A percentile compares a stretch with the other conserved stretches of the same genome.
phyloP scores from a whole-genome alignment of 148 eudicot genomes.

The Amaranthus hypochondriacus region DNA sequence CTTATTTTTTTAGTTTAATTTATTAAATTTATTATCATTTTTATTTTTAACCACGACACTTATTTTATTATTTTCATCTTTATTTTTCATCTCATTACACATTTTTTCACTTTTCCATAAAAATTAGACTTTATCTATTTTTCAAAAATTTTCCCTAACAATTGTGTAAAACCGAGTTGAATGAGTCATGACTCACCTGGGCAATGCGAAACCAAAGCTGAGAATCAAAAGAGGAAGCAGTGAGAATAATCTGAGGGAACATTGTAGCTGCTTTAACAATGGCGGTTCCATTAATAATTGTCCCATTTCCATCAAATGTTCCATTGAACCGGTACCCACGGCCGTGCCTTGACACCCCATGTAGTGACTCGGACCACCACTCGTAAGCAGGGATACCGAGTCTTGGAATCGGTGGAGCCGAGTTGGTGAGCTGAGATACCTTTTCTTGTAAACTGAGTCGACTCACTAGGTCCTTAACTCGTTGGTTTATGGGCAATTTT shows the following conservation, averaged over 20 bases:
- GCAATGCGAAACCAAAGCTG: constrained; percentile 38
- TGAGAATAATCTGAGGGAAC: constrained; percentile 60
- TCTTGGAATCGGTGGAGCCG: constrained; percentile 39
- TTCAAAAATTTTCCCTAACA: too few relatives aligned
- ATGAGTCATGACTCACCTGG: constrained; percentile 27
- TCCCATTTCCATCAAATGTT: constrained; percentile 31
- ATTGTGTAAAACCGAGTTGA: background rate
- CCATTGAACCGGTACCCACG: constrained; percentile 40
- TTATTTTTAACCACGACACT: too few relatives aligned
- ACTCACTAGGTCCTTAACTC: constrained; percentile 39
- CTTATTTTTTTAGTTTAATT: too few relatives aligned
- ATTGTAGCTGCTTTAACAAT: constrained; percentile 44
- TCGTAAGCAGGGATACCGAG: constrained; percentile 48
- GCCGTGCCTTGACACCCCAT: constrained; percentile 55
- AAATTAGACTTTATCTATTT: too few relatives aligned
- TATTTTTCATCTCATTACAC: too few relatives aligned
- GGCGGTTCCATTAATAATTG: constrained; percentile 19
- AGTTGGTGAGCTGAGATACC: constrained; percentile 36
- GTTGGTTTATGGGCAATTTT: constrained; percentile 22
- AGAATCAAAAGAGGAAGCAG: constrained; percentile 60
- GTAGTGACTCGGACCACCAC: constrained; percentile 81
- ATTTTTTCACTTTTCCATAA: too few relatives aligned
- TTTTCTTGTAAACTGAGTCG: constrained; percentile 43
- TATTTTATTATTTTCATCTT: too few relatives aligned
- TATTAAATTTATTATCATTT: too few relatives aligned